Evolutionary conservation across 2,329 filamentous ascomycete genomes (phyloP).

Genomic region (Microsporum audouinii): DNA sequence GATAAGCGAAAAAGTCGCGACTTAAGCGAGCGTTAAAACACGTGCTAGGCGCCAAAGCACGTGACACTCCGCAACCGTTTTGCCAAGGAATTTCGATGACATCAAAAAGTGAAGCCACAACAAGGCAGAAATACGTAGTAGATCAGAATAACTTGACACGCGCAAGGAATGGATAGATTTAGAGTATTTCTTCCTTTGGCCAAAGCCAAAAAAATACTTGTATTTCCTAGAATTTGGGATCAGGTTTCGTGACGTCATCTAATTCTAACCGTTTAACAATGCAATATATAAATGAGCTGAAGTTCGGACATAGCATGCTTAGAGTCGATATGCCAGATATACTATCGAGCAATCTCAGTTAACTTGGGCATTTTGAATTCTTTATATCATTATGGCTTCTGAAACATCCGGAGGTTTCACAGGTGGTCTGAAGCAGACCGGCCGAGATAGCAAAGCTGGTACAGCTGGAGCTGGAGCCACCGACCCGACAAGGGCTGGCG

Average conservation of each 20-base stretch:
- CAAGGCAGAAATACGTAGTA: too few species aligned
- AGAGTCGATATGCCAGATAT: background rate
- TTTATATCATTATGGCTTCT: background rate
- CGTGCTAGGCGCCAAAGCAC: background rate
- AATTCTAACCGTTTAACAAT: background rate
- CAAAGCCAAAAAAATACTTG: background rate
- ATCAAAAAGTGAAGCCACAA: too few species aligned
- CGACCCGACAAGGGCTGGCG: background rate
- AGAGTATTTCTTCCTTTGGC: background rate
- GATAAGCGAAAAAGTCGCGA: background rate
- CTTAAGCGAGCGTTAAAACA: background rate
- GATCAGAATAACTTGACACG: too few species aligned
- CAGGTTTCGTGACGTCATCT: background rate
- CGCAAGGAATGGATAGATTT: too few species aligned
- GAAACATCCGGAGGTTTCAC: background rate
- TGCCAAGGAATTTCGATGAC: background rate
- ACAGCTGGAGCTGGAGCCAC: background rate
- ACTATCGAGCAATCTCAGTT: background rate
- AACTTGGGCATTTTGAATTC: background rate
- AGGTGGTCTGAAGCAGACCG: background rate
- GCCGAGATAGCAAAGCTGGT: background rate
- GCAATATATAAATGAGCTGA: background rate
- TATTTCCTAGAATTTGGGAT: background rate
- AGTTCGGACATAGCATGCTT: background rate
- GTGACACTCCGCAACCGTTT: background rate